phyloP scores from a whole-genome alignment of 495 filamentous ascomycete genomes.

The Hypoxylon crocopeplum region DNA sequence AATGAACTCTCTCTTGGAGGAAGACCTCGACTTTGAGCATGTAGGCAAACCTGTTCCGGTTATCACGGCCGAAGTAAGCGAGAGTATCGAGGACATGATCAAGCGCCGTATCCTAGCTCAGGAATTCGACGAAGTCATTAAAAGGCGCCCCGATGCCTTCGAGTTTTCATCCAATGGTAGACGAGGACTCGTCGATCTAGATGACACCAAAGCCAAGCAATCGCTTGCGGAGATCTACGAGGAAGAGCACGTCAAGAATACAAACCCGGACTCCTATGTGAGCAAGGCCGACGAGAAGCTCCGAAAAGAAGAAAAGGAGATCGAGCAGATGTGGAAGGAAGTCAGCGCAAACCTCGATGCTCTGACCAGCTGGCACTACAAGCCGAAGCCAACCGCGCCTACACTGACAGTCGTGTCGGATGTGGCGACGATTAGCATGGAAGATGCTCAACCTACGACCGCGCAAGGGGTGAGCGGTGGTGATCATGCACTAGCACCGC shows the following conservation, averaged over 20 bases:
- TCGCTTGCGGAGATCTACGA: conserved; percentile 94
- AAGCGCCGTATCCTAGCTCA: conserved; percentile 89
- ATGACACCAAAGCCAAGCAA: conserved; percentile 85
- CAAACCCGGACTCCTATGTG: conserved; percentile 79
- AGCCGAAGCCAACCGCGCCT: conserved; percentile 80
- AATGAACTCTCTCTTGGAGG: conserved; percentile 88
- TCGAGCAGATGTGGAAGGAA: conserved; percentile 82
- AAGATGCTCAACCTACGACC: conserved; percentile 88
- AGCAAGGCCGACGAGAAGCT: conserved; percentile 83
- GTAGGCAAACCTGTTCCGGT: conserved; percentile 95
- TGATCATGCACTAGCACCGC: conserved; percentile 83
- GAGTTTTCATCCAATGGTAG: conserved; percentile 60
- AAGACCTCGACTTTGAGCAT: conserved; percentile 95
- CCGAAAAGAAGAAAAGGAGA: conserved; percentile 82
- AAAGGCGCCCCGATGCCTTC: conserved; percentile 75
- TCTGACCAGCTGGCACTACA: conserved; percentile 94
- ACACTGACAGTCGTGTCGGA: conserved; percentile 86
- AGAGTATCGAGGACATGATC: conserved; percentile 91
- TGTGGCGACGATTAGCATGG: conserved; percentile 88
- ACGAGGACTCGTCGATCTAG: conserved; percentile 77
- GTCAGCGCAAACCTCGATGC: conserved; percentile 82
- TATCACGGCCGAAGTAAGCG: conserved; percentile 90
- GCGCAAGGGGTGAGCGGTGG: conserved; percentile 74
- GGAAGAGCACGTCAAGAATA: conserved; percentile 80
- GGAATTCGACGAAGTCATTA: conserved; percentile 92